phyloP scores from a whole-genome alignment of 441 rosid species.

The Adansonia grandidieri region DNA sequence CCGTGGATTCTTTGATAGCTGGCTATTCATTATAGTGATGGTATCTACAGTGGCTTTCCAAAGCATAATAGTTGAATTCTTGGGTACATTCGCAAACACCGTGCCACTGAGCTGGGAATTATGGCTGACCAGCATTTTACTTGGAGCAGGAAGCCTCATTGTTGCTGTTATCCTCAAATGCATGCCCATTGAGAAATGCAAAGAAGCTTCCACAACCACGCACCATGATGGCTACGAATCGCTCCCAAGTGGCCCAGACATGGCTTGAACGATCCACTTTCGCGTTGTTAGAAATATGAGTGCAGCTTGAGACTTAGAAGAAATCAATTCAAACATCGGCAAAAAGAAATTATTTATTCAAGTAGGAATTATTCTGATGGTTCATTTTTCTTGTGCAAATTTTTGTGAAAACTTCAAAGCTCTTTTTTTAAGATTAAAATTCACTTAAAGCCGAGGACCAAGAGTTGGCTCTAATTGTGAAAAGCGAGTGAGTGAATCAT shows the following conservation, averaged over 20 bases:
- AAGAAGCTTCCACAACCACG: constrained; percentile 15
- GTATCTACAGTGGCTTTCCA: constrained; percentile 49
- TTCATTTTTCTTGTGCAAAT: background rate
- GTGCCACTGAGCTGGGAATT: constrained; percentile 46
- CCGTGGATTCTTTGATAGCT: constrained; percentile 42
- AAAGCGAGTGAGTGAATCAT: background rate
- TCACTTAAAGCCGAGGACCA: background rate
- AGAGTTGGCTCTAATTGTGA: background rate
- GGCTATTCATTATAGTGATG: constrained; percentile 45
- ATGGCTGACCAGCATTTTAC: constrained; percentile 43
- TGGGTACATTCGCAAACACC: constrained; percentile 49
- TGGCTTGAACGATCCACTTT: constrained; percentile 40
- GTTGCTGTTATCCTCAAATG: constrained; percentile 59
- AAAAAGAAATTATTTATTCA: background rate
- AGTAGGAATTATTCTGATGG: constrained; percentile 3
- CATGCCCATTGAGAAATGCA: constrained; percentile 44
- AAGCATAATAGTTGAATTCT: constrained; percentile 45
- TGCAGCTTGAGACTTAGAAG: background rate
- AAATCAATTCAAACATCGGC: background rate
- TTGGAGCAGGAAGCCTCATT: constrained; percentile 59
- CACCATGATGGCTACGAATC: constrained; percentile 59
- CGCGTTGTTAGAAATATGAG: background rate
- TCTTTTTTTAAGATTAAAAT: background rate
- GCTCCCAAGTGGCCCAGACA: constrained; percentile 61
- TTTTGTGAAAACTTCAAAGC: background rate